phyloP scores from a whole-genome alignment of 306 rosid species.

The Pterocarpus macrocarpus region DNA sequence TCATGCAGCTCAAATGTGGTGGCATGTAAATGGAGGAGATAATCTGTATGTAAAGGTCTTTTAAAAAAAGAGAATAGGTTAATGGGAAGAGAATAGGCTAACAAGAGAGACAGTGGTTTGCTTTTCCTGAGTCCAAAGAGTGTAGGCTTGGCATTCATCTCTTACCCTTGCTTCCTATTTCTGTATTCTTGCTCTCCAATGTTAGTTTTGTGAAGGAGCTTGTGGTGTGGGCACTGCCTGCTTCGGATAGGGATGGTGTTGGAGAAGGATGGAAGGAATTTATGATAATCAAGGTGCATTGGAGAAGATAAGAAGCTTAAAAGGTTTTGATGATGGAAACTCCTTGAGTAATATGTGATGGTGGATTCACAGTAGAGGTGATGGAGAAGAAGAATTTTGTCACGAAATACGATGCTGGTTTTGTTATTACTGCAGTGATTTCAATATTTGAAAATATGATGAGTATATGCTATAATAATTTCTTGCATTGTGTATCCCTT shows the following conservation, averaged over 20 bases:
- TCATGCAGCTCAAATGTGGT: slow-evolving; percentile 71
- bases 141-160: slow-evolving; percentile 75
- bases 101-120: slow-evolving; percentile 81
- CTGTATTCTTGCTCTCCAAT: slow-evolving; percentile 65
- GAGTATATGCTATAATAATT: no score
- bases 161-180: slow-evolving; percentile 67
- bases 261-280: slow-evolving; percentile 72
- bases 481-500: not conserved
- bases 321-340: slow-evolving; percentile 64
- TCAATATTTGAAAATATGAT: not conserved
- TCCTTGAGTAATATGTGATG: slow-evolving; percentile 70
- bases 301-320: slow-evolving; percentile 56
- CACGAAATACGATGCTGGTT: not conserved
- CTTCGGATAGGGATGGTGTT: slow-evolving; percentile 64
- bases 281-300: slow-evolving; percentile 60
- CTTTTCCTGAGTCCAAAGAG: slow-evolving; percentile 64
- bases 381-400: not conserved
- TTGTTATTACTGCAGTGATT: not conserved
- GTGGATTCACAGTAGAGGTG: slow-evolving; percentile 78
- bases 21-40: slow-evolving; percentile 62
- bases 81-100: slow-evolving; percentile 69
- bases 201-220: slow-evolving; percentile 58
- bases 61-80: slow-evolving; percentile 59
- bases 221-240: slow-evolving; percentile 70
- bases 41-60: slow-evolving; percentile 49